Percentiles rank a stretch among this genome's conserved stretches.
Conservation (phyloP, 768 basidiomycete genomes). For the Auriscalpium microsporum region DNA sequence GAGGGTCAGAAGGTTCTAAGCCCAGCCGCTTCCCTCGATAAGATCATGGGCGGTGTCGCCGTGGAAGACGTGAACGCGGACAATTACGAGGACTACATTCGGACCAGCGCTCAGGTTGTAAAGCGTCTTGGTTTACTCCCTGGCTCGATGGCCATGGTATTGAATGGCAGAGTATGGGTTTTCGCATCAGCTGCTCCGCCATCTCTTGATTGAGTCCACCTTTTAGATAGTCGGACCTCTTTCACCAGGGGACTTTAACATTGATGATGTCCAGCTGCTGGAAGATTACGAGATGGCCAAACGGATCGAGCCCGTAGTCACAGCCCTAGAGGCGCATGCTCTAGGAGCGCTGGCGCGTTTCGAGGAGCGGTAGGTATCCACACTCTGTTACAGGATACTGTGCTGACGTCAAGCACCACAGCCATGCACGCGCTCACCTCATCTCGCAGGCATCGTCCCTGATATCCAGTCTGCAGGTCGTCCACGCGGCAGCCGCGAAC, state of each 20-base stretch:
- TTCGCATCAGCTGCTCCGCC: not conserved
- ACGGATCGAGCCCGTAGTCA: constrained; percentile 59
- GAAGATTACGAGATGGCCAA: constrained; percentile 67
- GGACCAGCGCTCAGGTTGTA: constrained; percentile 38
- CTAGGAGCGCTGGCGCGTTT: constrained; percentile 34
- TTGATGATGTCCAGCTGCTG: constrained; percentile 67
- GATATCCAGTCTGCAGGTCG: constrained; percentile 59
- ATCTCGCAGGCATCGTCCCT: constrained; percentile 63
- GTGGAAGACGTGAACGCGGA: constrained; percentile 26
- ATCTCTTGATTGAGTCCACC: not conserved
- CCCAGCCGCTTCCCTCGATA: constrained; percentile 22
- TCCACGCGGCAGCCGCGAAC: constrained; percentile 64
- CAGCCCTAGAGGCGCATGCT: constrained; percentile 50
- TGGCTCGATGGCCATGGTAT: constrained; percentile 54
- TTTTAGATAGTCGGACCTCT: constrained; percentile 73
- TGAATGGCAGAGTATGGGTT: constrained; percentile 75
- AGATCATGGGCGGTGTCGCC: constrained; percentile 28
- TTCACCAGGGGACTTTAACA: constrained; percentile 43
- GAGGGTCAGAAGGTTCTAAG: constrained; percentile 33
- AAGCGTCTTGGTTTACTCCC: constrained; percentile 50
- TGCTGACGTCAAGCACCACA: constrained; percentile 20
- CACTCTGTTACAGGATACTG: not conserved
- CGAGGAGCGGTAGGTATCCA: constrained; percentile 11
- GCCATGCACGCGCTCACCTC: constrained; percentile 47
- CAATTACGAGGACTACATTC: constrained; percentile 36